A percentile compares a stretch with the other conserved stretches of the same genome.
phyloP scores from a whole-genome alignment of 768 basidiomycete species.

The Xerocomus brunneocitrinus region DNA sequence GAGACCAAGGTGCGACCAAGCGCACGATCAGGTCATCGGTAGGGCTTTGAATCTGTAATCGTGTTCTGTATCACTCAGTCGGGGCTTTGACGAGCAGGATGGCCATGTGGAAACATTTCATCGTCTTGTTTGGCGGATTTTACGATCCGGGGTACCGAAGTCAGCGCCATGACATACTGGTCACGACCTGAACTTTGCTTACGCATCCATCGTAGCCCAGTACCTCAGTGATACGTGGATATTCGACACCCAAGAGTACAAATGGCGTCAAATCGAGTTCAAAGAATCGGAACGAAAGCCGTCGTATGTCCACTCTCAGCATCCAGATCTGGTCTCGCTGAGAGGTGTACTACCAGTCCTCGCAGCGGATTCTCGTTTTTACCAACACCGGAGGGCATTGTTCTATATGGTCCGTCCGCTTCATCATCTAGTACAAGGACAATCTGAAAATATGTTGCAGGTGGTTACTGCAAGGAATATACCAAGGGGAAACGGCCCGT shows the following conservation, averaged over 20 bases:
- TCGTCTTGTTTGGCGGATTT: constrained; percentile 88
- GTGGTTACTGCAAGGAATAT: constrained; percentile 91
- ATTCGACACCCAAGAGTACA: constrained; percentile 83
- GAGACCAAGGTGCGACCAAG: constrained; percentile 80
- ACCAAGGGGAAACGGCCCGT: constrained; percentile 77
- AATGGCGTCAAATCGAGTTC: constrained; percentile 76
- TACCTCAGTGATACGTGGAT: constrained; percentile 84
- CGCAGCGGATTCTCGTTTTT: constrained; percentile 85
- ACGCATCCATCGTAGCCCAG: constrained; percentile 43
- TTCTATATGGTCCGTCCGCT: constrained; percentile 60
- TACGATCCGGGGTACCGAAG: constrained; percentile 83
- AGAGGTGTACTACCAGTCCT: constrained; percentile 38
- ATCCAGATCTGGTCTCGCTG: not conserved
- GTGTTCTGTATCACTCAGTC: not conserved
- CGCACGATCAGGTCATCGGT: constrained; percentile 82
- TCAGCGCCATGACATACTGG: constrained; percentile 20
- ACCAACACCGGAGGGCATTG: constrained; percentile 67
- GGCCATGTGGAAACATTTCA: constrained; percentile 85
- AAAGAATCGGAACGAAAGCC: constrained; percentile 67
- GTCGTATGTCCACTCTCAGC: constrained; percentile 43
- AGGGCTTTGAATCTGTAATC: not conserved
- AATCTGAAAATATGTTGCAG: constrained; percentile 31
- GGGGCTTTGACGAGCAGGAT: constrained; percentile 44
- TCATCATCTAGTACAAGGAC: not conserved
- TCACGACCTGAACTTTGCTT: not conserved